Evolutionary conservation across 208 protist species (phyloP).

Genomic region (Wallacemonas rigidus): DNA sequence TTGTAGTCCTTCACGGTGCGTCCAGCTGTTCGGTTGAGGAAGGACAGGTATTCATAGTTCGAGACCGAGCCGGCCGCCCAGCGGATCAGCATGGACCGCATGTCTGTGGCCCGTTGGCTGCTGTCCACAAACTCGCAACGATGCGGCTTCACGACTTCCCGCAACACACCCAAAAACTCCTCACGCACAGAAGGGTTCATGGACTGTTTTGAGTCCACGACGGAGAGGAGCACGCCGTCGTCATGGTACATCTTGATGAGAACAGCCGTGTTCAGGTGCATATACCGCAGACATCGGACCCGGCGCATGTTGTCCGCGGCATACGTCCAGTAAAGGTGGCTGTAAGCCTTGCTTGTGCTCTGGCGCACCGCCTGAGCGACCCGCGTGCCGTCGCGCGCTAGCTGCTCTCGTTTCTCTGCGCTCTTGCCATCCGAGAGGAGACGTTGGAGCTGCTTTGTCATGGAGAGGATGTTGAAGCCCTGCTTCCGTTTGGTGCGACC

Average conservation of each 20-base stretch:
- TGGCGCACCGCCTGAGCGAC: constrained; percentile 84
- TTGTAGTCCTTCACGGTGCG: constrained; percentile 92
- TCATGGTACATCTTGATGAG: constrained; percentile 68
- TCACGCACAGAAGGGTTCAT: constrained; percentile 84
- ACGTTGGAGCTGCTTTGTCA: constrained; percentile 75
- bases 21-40: constrained; percentile 91
- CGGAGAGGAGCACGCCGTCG: constrained; percentile 73
- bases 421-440: constrained; percentile 54
- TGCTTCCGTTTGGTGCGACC: constrained; percentile 17
- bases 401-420: constrained; percentile 32
- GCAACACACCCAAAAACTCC: constrained; percentile 67
- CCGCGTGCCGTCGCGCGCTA: constrained; percentile 69
- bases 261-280: constrained; percentile 88
- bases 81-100: constrained; percentile 75
- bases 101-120: constrained; percentile 36
- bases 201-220: constrained; percentile 83
- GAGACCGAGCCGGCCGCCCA: constrained; percentile 93
- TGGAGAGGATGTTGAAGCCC: constrained; percentile 44
- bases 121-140: constrained; percentile 70
- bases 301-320: constrained; percentile 45
- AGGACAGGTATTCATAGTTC: constrained; percentile 94
- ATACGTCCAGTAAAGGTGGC: constrained; percentile 80
- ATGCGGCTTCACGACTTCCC: constrained; percentile 52
- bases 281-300: constrained; percentile 75
- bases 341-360: constrained; percentile 61